Evolutionary conservation across 306 rosid species (phyloP), one percentile per base, ranked within the genome.

Genomic region (Vigna mungo): DNA sequence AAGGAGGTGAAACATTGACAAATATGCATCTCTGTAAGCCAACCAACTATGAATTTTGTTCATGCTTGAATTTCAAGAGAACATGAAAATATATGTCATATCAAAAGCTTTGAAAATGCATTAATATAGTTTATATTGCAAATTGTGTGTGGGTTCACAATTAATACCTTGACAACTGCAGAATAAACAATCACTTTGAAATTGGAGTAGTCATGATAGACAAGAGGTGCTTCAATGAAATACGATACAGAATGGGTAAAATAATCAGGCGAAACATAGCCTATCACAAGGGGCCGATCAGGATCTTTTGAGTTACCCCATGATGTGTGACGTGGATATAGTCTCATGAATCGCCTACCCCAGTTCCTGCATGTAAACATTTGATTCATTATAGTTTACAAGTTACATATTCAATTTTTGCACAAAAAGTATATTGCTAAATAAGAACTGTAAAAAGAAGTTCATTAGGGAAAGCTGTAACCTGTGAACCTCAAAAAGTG

Each of bases 171-270:
- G 83, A 95, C 99, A 82, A 95, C 99, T 72, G 99, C 99, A 11
- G 99, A 95, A 85, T 95, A 95, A 76, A 95, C 88, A 52, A 95
- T 87, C 77, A 92, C 97, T 85, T 90, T 90, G 90, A 83, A 95
- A 17, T 87, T 88, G 74, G 84, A 75, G 74, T 87, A 86, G 81
- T 95, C 88, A 72, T 95, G 97, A 78, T 90, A 85, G 75, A 86
- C 83, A 75, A 95, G 92, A 20, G 98, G 99, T 72, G 97, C 97
- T 87, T 95, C 99, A 41, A 95, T 81, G 60, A 95, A 95, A 76
- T 95, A 95, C 63, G 99, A 95, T 76, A 95, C 99, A 10, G 99
- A 95, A 79, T 95, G 99, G 36, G 99, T 95, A 81, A 95, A 95
- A 88, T 92, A 95, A 84, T 95, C 99, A 3, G 99, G 99, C 78